Evolutionary conservation across 108 stramenopile genomes (phyloP), one percentile per base, ranked within the genome.

Genomic region (Bacterosira constricta): DNA sequence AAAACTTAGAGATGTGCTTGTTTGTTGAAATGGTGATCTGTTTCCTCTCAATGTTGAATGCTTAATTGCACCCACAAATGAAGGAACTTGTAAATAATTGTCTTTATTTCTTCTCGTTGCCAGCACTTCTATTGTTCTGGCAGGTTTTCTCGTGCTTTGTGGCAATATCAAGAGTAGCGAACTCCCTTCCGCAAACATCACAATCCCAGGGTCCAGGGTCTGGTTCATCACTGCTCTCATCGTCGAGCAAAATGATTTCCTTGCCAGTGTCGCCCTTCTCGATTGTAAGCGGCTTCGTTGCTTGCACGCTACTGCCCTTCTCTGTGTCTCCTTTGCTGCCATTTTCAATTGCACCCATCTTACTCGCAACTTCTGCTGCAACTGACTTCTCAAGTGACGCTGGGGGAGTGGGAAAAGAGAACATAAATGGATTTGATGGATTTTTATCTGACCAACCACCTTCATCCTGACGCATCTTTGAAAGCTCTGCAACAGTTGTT

Each of bases 361-460:
- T 47, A 6, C 21, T 23, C 6, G n/a, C 17, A 18, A 5, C 6
- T 18, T 18, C 46, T 6, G 46, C 4, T 17, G 46, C 1, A 4
- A 3, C 18, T 10, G 11, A 8, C n/a, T 54, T 13, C 1, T n/a
- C 31, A 0, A 15, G 11, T 15, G 29, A 31, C n/a, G n/a, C 11
- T 27, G 27, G 5, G 10, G 27, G 29, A 31, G 29, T 11, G 29
- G 53, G 53, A n/a, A 54, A 54, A 11, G 53, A 54, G 32, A 54
- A 54, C 10, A 34, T 54, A 29, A 54, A 54, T 31, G 53, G 53
- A 54, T 54, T 54, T 32, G n/a, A n/a, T n/a, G n/a, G n/a, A n/a
- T n/a, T n/a, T n/a, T n/a, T n/a, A n/a, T 54, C 31, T 31, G 6
- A 15, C 0, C 4, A 31, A 30, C 53, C 29, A 30, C 53, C 30